Evolutionary conservation across 768 basidiomycete species (phyloP), one percentile per base, ranked within the genome.

Genomic region (Trametes villosa): DNA sequence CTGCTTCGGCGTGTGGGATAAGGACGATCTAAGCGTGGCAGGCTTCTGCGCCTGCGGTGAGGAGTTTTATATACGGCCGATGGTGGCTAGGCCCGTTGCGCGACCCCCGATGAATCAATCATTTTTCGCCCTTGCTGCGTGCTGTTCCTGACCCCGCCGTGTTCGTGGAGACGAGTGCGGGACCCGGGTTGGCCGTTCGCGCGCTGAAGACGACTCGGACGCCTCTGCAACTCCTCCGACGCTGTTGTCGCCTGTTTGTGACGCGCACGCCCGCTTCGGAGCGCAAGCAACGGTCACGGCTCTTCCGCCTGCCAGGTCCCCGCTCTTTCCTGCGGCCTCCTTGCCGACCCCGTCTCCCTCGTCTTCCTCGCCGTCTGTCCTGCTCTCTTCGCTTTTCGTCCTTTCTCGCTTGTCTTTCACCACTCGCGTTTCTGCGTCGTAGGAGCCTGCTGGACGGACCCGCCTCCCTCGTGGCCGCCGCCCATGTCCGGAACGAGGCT

Each of bases 401-500:
- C n/a, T 31, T 18, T 53, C 56, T 34, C 40, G 30, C 49, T 22
- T 55, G 18, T 26, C 44, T 27, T 40, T 29, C 22, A 54, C 22
- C 31, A 29, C 38, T 44, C 53, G n/a, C 34, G 38, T 49, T 49
- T 38, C 53, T 51, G 57, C 47, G 29, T 52, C 50, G 46, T 31
- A 49, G 63, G 59, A 58, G 47, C 52, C 47, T 64, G 66, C 66
- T 62, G 55, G 55, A 53, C 60, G 58, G 61, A 40, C 29, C 60
- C 48, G 49, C 47, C 42, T 49, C 41, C 50, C 55, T 59, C 52
- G 50, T 60, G 47, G 50, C 57, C 63, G 53, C 52, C 61, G 60
- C 44, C 65, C 45, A 76, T 74, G 74, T 67, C 72, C 57, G 72
- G 67, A 49, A 60, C 72, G 59, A 68, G 65, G 57, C 59, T 75